Evolutionary conservation across 495 filamentous ascomycete genomes (phyloP).

Genomic region (Neurospora sp.): DNA sequence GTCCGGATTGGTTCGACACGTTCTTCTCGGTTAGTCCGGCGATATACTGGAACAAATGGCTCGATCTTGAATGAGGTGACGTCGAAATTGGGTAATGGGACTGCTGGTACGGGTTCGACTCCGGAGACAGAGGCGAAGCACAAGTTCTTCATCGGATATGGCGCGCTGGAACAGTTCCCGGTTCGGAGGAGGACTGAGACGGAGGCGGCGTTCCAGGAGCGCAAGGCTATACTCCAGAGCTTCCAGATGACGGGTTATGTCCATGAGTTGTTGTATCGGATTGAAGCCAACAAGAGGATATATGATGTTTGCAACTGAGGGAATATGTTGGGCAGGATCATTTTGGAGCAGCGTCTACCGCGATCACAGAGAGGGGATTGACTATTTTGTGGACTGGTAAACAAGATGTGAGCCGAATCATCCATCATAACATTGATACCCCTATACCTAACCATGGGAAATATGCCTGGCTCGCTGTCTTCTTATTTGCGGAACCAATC

Average conservation of each 20-base stretch:
- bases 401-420: background rate
- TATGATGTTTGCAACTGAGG: conserved; percentile 14
- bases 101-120: background rate
- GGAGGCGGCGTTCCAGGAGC: conserved; percentile 9
- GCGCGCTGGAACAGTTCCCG: conserved; percentile 13
- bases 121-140: background rate
- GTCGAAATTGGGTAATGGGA: conserved; percentile 7
- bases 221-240: conserved; percentile 1
- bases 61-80: conserved; percentile 9
- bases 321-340: conserved; percentile 17
- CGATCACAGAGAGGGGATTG: conserved; percentile 16
- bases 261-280: conserved; percentile 12
- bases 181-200: conserved; percentile 9
- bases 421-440: background rate
- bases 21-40: conserved; percentile 10
- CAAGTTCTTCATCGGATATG: conserved; percentile 11
- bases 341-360: conserved; percentile 10
- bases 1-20: conserved; percentile 13
- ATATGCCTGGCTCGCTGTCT: background rate
- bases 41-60: conserved; percentile 8
- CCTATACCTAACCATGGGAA: background rate
- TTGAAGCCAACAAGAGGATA: conserved; percentile 8
- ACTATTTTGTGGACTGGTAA: conserved; percentile 20
- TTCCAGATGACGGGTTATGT: conserved; percentile 8
- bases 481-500: background rate